Base-by-base conservation (phyloP, 768 basidiomycete genomes). In the Trametes maxima region DNA sequence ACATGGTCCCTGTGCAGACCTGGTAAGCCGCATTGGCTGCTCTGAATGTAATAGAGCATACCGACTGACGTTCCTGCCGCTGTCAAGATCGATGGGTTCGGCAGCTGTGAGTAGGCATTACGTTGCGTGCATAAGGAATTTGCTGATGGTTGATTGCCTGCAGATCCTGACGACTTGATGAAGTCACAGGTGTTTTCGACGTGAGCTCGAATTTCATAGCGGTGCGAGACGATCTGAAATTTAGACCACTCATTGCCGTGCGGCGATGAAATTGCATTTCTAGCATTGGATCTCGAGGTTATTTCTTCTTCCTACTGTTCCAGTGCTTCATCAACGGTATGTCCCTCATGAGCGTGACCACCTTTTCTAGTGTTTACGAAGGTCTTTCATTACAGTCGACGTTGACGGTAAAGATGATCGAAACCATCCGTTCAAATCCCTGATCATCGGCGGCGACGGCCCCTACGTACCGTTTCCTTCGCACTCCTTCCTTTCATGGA, bases 291-390 rank as follows among this genome's bases (percentile, higher is more conserved):
- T 75, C 85, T 0, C 79, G 90, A 65, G 93, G 88, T 21, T 97
- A 95, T 75, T 95, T 95, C 73, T 95, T 87, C 79, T 99, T 87
- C 76, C 79, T 96, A 21, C 79, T 99, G 1, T 98, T 99, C 79
- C 96, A 99, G 67, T 92, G 91, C 66, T 95, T 95, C 73, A 85
- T 90, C 67, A 88, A 89, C 64, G 84, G 91, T 90, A 67, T 54
- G 82, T 53, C 64, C 43, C 21, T 54, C 12, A 13, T 56, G 54
- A 16, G n/a, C n/a, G n/a, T 40, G 45, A 10, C 40, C 25, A 21
- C 6, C 21, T 17, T 50, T 35, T 47, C 12, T 58, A 42, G n/a
- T 53, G 19, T 25, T n/a, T 60, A 25, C 48, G 28, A 44, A 13
- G 60, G 42, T 65, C 57, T 44, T 61, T 3, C 3, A 33, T 63